Percentiles rank a stretch among this genome's conserved stretches.
Conservation (phyloP, 2,329 filamentous ascomycete genomes). For the Ophiocordyceps australis region DNA sequence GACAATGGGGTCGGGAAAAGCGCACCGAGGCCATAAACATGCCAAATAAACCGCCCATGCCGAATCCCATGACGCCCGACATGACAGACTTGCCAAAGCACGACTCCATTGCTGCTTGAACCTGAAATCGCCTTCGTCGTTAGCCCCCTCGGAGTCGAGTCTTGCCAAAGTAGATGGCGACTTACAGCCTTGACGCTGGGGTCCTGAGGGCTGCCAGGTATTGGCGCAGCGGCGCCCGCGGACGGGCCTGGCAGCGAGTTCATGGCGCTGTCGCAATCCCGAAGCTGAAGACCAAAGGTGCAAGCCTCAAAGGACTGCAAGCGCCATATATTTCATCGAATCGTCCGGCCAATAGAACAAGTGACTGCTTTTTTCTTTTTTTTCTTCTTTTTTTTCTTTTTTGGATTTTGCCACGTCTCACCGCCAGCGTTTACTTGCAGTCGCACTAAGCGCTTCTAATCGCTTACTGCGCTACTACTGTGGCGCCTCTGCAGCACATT, state of each 20-base stretch:
- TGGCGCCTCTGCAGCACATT: too few relatives aligned
- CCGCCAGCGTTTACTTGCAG: too few relatives aligned
- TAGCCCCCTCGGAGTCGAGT: background rate
- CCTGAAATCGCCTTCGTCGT: slow-evolving; percentile 24
- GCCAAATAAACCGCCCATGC: slow-evolving; percentile 82
- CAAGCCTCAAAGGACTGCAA: too few relatives aligned
- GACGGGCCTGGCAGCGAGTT: slow-evolving; percentile 17
- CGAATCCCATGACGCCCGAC: slow-evolving; percentile 86
- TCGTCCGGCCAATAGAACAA: too few relatives aligned
- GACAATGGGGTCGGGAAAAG: slow-evolving; percentile 5
- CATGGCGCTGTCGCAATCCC: slow-evolving; percentile 13
- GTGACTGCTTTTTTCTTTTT: too few relatives aligned
- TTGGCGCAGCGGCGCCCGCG: slow-evolving; percentile 7
- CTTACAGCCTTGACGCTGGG: slow-evolving; percentile 31
- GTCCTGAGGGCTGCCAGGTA: slow-evolving; percentile 21
- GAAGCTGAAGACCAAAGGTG: background rate
- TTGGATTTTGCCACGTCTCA: too few relatives aligned
- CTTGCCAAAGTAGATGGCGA: slow-evolving; percentile 2
- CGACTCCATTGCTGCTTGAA: slow-evolving; percentile 77
- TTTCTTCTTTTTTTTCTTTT: too few relatives aligned
- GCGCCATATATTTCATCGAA: too few relatives aligned
- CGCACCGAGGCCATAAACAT: slow-evolving; percentile 94
- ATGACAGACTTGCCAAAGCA: slow-evolving; percentile 79
- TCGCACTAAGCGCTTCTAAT: too few relatives aligned
- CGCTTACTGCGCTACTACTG: too few relatives aligned